Evolutionary conservation across 352 stramenopile genomes (phyloP).

Genomic region (Phytophthora quininea): DNA sequence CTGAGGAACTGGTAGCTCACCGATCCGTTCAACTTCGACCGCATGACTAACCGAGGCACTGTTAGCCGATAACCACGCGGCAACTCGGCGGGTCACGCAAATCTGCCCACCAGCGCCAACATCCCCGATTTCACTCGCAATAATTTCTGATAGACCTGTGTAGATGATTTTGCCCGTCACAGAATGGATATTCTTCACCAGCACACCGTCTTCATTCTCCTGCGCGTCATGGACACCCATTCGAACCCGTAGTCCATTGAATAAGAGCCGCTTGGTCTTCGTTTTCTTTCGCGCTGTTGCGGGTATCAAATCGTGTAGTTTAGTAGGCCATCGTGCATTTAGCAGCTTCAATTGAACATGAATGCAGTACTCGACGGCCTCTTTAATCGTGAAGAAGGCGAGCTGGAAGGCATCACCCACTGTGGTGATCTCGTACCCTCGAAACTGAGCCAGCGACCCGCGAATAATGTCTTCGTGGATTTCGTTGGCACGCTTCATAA

Average conservation of each 20-base stretch:
- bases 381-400: conserved; percentile 57
- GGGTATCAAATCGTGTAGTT: conserved; percentile 47
- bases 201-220: conserved; percentile 41
- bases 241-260: conserved; percentile 56
- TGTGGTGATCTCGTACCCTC: conserved; percentile 68
- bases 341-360: conserved; percentile 58
- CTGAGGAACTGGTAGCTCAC: conserved; percentile 38
- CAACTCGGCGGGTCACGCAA: conserved; percentile 48
- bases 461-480: conserved; percentile 63
- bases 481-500: conserved; percentile 58
- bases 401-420: conserved; percentile 66
- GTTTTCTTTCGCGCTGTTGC: conserved; percentile 40
- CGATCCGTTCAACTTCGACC: conserved; percentile 38
- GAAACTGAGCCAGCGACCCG: conserved; percentile 39
- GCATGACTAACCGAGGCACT: conserved; percentile 19
- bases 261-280: conserved; percentile 50
- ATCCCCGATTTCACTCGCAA: conserved; percentile 57
- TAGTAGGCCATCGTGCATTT: conserved; percentile 44
- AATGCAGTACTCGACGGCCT: conserved; percentile 63
- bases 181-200: conserved; percentile 54
- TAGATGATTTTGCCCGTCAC: conserved; percentile 62
- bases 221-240: conserved; percentile 67
- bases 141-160: conserved; percentile 61
- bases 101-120: conserved; percentile 58
- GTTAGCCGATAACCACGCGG: conserved; percentile 46